Evolutionary conservation across 2,329 filamentous ascomycete genomes (phyloP).

Genomic region (Stachybotrys elegans): DNA sequence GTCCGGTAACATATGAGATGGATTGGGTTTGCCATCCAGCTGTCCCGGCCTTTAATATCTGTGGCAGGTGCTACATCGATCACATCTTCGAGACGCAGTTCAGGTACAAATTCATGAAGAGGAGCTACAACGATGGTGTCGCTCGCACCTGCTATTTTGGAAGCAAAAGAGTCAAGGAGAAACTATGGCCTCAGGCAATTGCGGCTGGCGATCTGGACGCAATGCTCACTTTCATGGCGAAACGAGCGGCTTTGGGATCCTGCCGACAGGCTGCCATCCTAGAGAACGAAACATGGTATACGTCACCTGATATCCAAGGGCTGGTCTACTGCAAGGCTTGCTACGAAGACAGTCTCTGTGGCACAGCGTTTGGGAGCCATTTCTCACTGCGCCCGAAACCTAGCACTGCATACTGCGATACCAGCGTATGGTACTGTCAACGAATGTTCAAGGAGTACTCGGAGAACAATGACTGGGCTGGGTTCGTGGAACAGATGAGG

Average conservation of each 20-base stretch:
- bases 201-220: slow-evolving; percentile 19
- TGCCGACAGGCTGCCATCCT: slow-evolving; percentile 11
- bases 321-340: slow-evolving; percentile 32
- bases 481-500: slow-evolving; percentile 25
- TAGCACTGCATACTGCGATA: slow-evolving; percentile 20
- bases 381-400: slow-evolving; percentile 16
- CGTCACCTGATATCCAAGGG: slow-evolving; percentile 22
- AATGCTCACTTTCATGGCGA: slow-evolving; percentile 22
- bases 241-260: slow-evolving; percentile 12
- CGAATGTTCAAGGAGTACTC: slow-evolving; percentile 20
- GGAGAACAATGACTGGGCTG: slow-evolving; percentile 22
- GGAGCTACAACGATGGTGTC: slow-evolving; percentile 15
- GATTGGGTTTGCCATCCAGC: slow-evolving; percentile 32
- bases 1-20: slow-evolving; percentile 20
- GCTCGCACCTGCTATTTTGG: slow-evolving; percentile 29
- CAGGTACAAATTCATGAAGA: slow-evolving; percentile 18
- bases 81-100: slow-evolving; percentile 26
- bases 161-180: slow-evolving; percentile 22
- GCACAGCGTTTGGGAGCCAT: slow-evolving; percentile 19
- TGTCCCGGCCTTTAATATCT: slow-evolving; percentile 27
- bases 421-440: slow-evolving; percentile 23
- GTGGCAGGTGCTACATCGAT: slow-evolving; percentile 32
- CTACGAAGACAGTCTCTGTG: slow-evolving; percentile 28
- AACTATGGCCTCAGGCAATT: slow-evolving; percentile 23
- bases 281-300: slow-evolving; percentile 26